These are phyloP conservation scores for Plasmodium berghei DNA, from an alignment of 169 alveolate genomes.

Conservation along the genomic window DNA sequence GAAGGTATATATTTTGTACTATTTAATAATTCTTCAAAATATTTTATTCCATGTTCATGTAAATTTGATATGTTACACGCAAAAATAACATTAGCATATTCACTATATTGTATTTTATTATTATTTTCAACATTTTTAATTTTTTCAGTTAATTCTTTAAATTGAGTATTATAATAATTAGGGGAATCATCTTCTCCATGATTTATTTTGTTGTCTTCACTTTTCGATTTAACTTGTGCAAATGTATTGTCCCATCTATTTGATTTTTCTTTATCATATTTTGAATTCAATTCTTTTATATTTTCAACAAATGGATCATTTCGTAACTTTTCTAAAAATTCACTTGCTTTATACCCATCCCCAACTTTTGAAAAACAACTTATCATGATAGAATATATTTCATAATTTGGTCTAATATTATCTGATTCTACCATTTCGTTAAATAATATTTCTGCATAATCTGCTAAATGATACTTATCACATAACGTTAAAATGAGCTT, in stretches of 20 bases:
- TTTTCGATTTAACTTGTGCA: slow-evolving; percentile 1
- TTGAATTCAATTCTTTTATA: background rate
- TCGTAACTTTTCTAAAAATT: slow-evolving; percentile 47
- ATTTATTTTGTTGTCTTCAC: background rate
- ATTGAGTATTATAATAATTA: slow-evolving; percentile 21
- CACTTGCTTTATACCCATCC: slow-evolving; percentile 53
- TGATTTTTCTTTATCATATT: background rate
- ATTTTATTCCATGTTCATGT: slow-evolving; percentile 69
- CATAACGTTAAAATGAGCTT: slow-evolving; percentile 47
- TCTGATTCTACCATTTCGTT: slow-evolving; percentile 70
- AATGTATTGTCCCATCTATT: slow-evolving; percentile 9
- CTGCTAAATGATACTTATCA: slow-evolving; percentile 61
- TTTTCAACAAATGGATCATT: slow-evolving; percentile 65
- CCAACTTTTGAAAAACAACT: slow-evolving; percentile 70
- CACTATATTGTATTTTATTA: slow-evolving; percentile 70
- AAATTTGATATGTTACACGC: slow-evolving; percentile 65
- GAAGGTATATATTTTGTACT: slow-evolving; percentile 71
- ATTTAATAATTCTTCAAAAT: slow-evolving; percentile 73
- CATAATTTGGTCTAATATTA: slow-evolving; percentile 54
- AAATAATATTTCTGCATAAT: slow-evolving; percentile 61
- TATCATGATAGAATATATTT: slow-evolving; percentile 69
- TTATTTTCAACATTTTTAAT: slow-evolving; percentile 49
- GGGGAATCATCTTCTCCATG: background rate
- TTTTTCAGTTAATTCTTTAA: slow-evolving; percentile 35
- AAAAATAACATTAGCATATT: slow-evolving; percentile 69